Percentiles rank a stretch among this genome's conserved stretches.
phyloP scores from a whole-genome alignment of 345 rosid genomes.

The Corchorus olitorius region DNA sequence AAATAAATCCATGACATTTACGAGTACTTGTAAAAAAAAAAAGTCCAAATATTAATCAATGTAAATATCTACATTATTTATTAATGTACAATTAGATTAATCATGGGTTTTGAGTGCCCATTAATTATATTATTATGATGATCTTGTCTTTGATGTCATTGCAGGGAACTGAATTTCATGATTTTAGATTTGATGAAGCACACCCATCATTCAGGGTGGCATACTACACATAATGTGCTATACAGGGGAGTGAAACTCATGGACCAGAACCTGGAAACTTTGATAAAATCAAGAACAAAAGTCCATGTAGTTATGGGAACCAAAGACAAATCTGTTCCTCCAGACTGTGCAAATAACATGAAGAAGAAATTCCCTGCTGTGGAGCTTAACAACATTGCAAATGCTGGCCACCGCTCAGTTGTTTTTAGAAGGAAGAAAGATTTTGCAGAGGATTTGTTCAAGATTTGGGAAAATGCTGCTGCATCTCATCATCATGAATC shows the following conservation, averaged over 20 bases:
- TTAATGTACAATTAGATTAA: neutral
- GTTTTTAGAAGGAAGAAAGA: conserved; percentile 53
- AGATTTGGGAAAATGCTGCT: conserved; percentile 40
- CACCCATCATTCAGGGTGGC: conserved; percentile 85
- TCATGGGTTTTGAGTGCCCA: no score
- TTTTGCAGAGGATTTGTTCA: conserved; percentile 47
- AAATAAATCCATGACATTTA: no score
- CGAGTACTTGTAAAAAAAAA: no score
- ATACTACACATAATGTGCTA: conserved; percentile 72
- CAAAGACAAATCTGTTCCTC: conserved; percentile 48
- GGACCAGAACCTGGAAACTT: conserved; percentile 49
- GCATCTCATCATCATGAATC: neutral
- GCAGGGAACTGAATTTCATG: conserved; percentile 50
- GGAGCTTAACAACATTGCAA: conserved; percentile 38
- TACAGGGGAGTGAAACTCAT: conserved; percentile 68
- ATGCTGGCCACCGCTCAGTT: conserved; percentile 53
- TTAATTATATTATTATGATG: neutral
- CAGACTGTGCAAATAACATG: conserved; percentile 54
- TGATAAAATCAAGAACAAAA: conserved; percentile 35
- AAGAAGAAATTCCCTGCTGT: conserved; percentile 49
- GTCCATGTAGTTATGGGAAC: conserved; percentile 51
- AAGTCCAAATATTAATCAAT: no score
- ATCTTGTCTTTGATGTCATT: neutral
- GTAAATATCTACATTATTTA: no score
- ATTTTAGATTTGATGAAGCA: conserved; percentile 53